Evolutionary conservation across 805 yeast species (phyloP).

Genomic region (Starmerella cellae): DNA sequence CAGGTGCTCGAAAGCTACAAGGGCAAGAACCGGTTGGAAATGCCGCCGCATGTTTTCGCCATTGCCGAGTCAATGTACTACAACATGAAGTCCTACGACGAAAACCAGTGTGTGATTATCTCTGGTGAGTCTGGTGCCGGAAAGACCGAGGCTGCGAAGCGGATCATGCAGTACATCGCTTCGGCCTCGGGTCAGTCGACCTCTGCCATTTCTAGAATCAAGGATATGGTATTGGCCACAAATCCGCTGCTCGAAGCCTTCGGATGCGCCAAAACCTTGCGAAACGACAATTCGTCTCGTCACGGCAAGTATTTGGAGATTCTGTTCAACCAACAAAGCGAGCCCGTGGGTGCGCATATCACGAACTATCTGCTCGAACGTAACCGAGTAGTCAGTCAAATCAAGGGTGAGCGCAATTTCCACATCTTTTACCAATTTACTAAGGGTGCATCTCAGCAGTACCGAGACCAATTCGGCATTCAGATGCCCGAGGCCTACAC

Average conservation of each 20-base stretch:
- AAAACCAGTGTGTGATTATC: conserved; percentile 92
- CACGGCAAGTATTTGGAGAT: conserved; percentile 92
- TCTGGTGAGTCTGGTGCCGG: conserved; percentile 98
- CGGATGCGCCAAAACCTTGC: conserved; percentile 85
- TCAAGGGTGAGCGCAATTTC: conserved; percentile 82
- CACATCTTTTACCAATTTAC: conserved; percentile 95
- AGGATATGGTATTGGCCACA: conserved; percentile 96
- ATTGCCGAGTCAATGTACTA: conserved; percentile 96
- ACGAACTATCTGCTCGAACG: conserved; percentile 90
- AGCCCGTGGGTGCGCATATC: conserved; percentile 90
- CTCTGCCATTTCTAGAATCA: conserved; percentile 67
- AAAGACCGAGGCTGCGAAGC: conserved; percentile 93
- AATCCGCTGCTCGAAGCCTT: conserved; percentile 83
- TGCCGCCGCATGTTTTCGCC: conserved; percentile 96
- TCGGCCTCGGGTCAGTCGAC: conserved; percentile 63
- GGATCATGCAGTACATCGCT: conserved; percentile 91
- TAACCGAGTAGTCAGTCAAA: conserved; percentile 93
- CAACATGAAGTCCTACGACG: conserved; percentile 84
- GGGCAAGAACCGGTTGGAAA: conserved; percentile 89
- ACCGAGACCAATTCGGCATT: conserved; percentile 74
- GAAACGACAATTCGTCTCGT: conserved; percentile 81
- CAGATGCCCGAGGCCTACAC: conserved; percentile 88
- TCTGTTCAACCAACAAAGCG: conserved; percentile 63
- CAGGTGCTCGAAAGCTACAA: conserved; percentile 60
- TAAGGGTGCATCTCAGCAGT: conserved; percentile 73